A percentile compares a stretch with the other conserved stretches of the same genome.
Conservation (phyloP, 352 stramenopile genomes). For the Phytophthora aleatoria region DNA sequence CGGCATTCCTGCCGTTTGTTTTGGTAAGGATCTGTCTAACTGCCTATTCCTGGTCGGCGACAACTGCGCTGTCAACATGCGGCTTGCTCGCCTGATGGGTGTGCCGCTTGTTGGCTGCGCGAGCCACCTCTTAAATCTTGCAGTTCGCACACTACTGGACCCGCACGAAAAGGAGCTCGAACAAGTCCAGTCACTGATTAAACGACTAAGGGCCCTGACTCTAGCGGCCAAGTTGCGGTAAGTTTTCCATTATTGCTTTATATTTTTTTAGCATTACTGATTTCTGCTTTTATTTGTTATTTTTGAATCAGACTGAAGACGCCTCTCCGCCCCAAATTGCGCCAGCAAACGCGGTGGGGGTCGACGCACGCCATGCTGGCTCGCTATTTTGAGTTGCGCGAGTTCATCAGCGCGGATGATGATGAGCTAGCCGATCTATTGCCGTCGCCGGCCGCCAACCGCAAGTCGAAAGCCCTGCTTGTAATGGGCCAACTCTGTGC, state of each 20-base stretch:
- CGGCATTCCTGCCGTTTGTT: slow-evolving; percentile 1
- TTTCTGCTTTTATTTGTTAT: background rate
- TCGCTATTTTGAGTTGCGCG: too few relatives aligned
- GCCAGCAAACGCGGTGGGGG: too few relatives aligned
- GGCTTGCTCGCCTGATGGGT: slow-evolving; percentile 4
- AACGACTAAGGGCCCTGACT: background rate
- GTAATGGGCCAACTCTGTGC: too few relatives aligned
- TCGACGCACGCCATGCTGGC: too few relatives aligned
- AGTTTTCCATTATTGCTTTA: background rate
- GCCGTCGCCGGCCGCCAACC: background rate
- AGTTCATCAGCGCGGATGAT: too few relatives aligned
- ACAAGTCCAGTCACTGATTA: slow-evolving; percentile 13
- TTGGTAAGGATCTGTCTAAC: slow-evolving; percentile 3
- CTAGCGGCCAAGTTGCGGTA: background rate
- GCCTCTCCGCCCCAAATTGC: too few relatives aligned
- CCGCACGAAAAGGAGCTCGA: slow-evolving; percentile 6
- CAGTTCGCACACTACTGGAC: background rate
- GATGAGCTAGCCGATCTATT: background rate
- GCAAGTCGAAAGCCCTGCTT: background rate
- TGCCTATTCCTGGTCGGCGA: background rate
- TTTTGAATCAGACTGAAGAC: background rate
- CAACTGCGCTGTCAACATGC: slow-evolving; percentile 7
- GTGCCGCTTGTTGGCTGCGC: background rate
- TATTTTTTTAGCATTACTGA: background rate
- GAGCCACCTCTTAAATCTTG: slow-evolving; percentile 11